Evolutionary conservation across 371 early-diverging fungal species (phyloP), one percentile per base, ranked within the genome.

Genomic region (Rhizomucor pusillus): DNA sequence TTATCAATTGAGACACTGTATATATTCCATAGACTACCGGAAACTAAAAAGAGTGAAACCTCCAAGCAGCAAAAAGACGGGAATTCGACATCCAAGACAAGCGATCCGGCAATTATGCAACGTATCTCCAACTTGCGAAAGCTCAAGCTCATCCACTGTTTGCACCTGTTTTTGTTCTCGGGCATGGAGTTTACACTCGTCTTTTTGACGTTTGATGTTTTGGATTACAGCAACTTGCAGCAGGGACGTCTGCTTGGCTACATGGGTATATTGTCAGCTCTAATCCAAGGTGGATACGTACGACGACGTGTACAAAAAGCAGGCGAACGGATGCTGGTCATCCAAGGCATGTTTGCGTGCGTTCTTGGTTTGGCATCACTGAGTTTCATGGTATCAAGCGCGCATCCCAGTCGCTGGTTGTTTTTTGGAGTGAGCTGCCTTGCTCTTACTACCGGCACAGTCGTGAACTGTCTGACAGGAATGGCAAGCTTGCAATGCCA

Each of bases 181-280:
- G 99, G 98, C 6, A 94, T 98, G 93, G 98, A 98, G 71, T 98
- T 95, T 73, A 97, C 98, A 0, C 76, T 98, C 49, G 94, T 98
- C 0, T 98, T 97, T 66, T 75, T 97, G 66, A 94, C 97, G 0
- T 91, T 88, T 73, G 95, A 97, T 69, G 80, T 90, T 18, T 88
- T 94, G 54, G 74, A 82, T 43, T 98, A 91, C 56, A 79, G 82
- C 13, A 88, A 93, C 67, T 85, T 84, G 71, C 89, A 92, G 57
- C 97, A 98, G 69, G 99, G 99, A 2, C 79, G 77, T 54, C 69
- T 97, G 3, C 77, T 98, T 11, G 95, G 89, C 1, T 86, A 79
- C 57, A 88, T 97, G 47, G 99, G 98, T 20, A 81, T 97, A 20
- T 43, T 90, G 10, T 90, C 95, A 2, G 90, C 95, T 0, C 41